phyloP scores from a whole-genome alignment of 768 basidiomycete species.

The Phanerodontia chrysosporium region DNA sequence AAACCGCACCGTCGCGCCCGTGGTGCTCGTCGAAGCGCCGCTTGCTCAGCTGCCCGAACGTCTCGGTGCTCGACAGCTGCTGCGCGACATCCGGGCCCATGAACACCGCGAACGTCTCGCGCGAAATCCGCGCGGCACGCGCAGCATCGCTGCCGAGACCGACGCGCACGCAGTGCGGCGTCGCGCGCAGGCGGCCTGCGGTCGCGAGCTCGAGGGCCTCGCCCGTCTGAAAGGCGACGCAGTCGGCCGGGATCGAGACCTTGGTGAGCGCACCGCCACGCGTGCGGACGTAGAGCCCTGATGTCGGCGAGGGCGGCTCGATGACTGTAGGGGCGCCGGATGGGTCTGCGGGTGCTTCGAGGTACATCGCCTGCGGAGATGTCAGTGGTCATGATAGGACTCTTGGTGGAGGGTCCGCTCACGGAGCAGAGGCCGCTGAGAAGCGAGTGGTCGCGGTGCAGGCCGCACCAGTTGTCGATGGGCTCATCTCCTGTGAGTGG shows the following conservation, averaged over 20 bases:
- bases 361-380: conserved; percentile 70
- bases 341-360: conserved; percentile 41
- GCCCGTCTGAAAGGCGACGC: conserved; percentile 94
- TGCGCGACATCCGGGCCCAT: conserved; percentile 87
- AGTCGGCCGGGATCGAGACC: conserved; percentile 80
- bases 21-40: conserved; percentile 68
- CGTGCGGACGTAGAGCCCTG: conserved; percentile 90
- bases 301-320: conserved; percentile 63
- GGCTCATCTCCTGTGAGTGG: conserved; percentile 50
- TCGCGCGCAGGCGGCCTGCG: conserved; percentile 74
- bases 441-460: conserved; percentile 88
- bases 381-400: background rate
- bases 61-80: conserved; percentile 60
- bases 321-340: conserved; percentile 41
- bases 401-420: conserved; percentile 20
- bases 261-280: conserved; percentile 75
- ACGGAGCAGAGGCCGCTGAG: conserved; percentile 92
- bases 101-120: conserved; percentile 89
- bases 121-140: conserved; percentile 47
- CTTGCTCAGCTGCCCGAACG: conserved; percentile 90
- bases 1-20: too few relatives aligned
- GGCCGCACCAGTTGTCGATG: conserved; percentile 91
- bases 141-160: conserved; percentile 46
- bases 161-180: conserved; percentile 90
- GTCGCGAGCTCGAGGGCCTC: conserved; percentile 93